A percentile compares a stretch with the other conserved stretches of the same genome.
These are phyloP conservation scores for Talaromyces liani DNA, from an alignment of 495 filamentous ascomycete genomes.

Conservation along the genomic window DNA sequence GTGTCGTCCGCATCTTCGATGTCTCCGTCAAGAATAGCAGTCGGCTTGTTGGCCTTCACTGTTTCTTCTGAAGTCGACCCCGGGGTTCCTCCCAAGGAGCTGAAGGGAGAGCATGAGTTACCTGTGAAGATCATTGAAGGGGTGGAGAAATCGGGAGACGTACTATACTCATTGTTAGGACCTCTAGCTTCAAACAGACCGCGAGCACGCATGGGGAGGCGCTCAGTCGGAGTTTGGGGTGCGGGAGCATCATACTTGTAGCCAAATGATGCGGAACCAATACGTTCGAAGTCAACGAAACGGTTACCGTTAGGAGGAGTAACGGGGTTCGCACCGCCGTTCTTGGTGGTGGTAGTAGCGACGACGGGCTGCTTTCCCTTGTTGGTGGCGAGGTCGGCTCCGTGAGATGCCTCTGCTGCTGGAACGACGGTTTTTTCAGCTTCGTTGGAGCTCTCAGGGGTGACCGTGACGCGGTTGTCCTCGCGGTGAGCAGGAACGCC, in stretches of 20 bases:
- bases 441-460: not conserved
- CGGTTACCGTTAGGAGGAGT: conserved; percentile 5
- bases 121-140: not conserved
- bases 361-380: not conserved
- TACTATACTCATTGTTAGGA: conserved; percentile 10
- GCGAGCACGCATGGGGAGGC: not conserved
- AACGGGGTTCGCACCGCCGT: not conserved
- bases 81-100: conserved; percentile 5
- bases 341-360: conserved; percentile 6
- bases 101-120: conserved; percentile 1
- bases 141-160: conserved; percentile 3
- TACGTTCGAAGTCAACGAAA: not conserved
- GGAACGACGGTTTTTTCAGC: not conserved
- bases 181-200: conserved; percentile 2
- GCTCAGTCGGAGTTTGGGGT: conserved; percentile 1
- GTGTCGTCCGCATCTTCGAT: not conserved
- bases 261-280: not conserved
- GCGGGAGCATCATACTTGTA: conserved; percentile 6
- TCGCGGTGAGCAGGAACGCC: not conserved
- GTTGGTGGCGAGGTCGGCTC: not conserved
- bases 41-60: not conserved
- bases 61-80: not conserved
- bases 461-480: not conserved
- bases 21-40: not conserved
- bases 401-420: not conserved